A percentile compares a stretch with the other conserved stretches of the same genome.
These are phyloP conservation scores for Ramaria sp. DNA, from an alignment of 768 basidiomycete species.

Conservation along the genomic window DNA sequence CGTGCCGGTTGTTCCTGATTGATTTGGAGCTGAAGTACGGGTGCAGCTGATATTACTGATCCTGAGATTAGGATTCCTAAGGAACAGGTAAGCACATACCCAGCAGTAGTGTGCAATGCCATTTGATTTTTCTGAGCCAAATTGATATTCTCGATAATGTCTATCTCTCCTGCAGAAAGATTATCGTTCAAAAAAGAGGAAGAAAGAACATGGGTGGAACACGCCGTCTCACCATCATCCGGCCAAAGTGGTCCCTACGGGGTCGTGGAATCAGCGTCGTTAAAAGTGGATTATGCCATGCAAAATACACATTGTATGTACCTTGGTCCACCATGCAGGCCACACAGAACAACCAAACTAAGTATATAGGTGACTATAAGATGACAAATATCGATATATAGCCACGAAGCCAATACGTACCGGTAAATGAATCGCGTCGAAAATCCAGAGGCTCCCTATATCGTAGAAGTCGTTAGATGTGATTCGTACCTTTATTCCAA, in stretches of 20 bases:
- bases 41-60: neutral
- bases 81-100: slow-evolving; percentile 13
- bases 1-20: neutral
- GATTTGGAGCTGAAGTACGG: neutral
- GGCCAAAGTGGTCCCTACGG: slow-evolving; percentile 32
- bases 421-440: slow-evolving; percentile 39
- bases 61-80: neutral
- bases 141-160: slow-evolving; percentile 55
- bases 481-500: slow-evolving; percentile 30
- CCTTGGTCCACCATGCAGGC: slow-evolving; percentile 31
- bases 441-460: slow-evolving; percentile 33
- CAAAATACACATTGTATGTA: neutral
- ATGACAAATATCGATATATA: neutral
- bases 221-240: slow-evolving; percentile 20
- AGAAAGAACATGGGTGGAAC: neutral
- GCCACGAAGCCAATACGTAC: slow-evolving; percentile 28
- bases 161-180: slow-evolving; percentile 27
- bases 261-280: too few relatives aligned
- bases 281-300: neutral
- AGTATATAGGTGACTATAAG: neutral
- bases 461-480: slow-evolving; percentile 30
- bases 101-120: slow-evolving; percentile 39
- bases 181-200: neutral
- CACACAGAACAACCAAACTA: slow-evolving; percentile 19
- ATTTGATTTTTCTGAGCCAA: slow-evolving; percentile 39